Percentiles rank a stretch among this genome's conserved stretches.
phyloP scores from a whole-genome alignment of 2,329 filamentous ascomycete genomes.

The Cladosporium sp. region DNA sequence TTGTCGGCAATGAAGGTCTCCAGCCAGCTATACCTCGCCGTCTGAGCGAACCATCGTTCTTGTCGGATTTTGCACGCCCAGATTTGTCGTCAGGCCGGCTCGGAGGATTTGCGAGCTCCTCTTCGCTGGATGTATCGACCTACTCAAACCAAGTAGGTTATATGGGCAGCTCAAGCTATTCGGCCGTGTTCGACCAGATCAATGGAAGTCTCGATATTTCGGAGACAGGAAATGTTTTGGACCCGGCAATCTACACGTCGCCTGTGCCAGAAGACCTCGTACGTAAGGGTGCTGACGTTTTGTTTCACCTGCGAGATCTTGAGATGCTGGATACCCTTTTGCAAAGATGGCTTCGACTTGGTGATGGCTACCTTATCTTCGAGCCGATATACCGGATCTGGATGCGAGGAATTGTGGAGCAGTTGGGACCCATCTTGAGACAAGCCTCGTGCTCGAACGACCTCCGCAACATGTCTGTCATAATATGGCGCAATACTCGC shows the following conservation, averaged over 20 bases:
- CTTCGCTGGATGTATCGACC: background rate
- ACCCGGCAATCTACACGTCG: background rate
- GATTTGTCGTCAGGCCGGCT: background rate
- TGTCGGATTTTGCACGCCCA: background rate
- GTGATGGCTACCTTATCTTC: background rate
- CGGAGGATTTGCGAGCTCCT: background rate
- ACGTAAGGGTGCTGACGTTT: background rate
- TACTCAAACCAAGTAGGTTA: background rate
- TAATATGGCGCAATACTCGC: background rate
- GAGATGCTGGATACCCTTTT: background rate
- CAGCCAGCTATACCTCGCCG: background rate
- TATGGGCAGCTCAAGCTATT: background rate
- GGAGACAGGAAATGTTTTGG: background rate
- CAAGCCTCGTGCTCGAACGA: background rate
- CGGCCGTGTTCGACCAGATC: background rate
- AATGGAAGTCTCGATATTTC: background rate
- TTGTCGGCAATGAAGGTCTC: too few species aligned
- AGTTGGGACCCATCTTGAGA: background rate
- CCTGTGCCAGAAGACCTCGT: background rate
- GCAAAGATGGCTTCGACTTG: background rate
- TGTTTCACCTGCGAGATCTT: background rate
- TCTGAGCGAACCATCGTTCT: background rate
- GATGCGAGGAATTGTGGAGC: background rate
- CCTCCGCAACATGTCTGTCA: background rate
- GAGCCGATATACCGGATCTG: background rate